Evolutionary conservation across 108 stramenopile genomes (phyloP).

Genomic region (Nitzschia putrida): DNA sequence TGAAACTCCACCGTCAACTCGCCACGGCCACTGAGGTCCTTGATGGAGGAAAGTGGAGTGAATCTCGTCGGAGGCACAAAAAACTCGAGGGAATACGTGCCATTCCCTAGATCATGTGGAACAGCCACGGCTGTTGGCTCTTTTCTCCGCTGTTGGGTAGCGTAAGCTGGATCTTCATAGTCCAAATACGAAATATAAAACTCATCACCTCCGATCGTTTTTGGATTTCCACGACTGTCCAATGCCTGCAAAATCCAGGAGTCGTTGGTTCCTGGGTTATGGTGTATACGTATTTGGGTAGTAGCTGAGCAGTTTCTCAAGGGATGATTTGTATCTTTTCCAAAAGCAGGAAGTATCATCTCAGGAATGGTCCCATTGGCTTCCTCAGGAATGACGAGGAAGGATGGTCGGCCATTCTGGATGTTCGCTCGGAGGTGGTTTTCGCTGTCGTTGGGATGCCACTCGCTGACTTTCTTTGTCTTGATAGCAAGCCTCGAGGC

Average conservation of each 20-base stretch:
- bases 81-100: constrained; percentile 24
- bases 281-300: constrained; percentile 1
- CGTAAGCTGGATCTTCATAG: background rate
- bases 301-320: background rate
- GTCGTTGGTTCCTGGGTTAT: background rate
- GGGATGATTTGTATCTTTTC: too few relatives aligned
- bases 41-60: background rate
- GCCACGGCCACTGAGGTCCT: background rate
- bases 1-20: constrained; percentile 19
- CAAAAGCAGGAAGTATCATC: too few relatives aligned
- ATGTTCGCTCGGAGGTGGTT: too few relatives aligned
- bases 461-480: too few relatives aligned
- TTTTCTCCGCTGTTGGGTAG: background rate
- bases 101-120: constrained; percentile 20
- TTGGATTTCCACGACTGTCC: constrained; percentile 20
- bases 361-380: too few relatives aligned
- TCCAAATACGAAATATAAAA: constrained; percentile 39
- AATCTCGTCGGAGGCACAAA: background rate
- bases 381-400: too few relatives aligned
- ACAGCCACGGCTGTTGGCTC: constrained; percentile 22
- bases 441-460: too few relatives aligned
- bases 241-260: constrained; percentile 23
- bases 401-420: too few relatives aligned
- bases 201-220: constrained; percentile 39
- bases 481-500: too few relatives aligned